phyloP scores from a whole-genome alignment of 768 basidiomycete species.

The Gelatoporia subvermispora region DNA sequence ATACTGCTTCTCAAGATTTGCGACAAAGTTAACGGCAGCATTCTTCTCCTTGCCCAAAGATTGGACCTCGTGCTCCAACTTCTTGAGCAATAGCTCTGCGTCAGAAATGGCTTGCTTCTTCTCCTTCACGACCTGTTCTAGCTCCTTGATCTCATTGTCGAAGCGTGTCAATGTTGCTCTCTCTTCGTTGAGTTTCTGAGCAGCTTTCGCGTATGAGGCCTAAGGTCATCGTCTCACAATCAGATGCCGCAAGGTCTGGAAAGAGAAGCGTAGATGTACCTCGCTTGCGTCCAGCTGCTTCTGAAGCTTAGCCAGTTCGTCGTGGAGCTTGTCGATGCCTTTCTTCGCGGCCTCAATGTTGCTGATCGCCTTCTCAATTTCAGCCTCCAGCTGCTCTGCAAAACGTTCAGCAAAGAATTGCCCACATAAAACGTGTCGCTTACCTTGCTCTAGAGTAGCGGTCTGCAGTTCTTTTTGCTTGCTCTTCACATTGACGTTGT shows the following conservation, averaged over 20 bases:
- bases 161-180: slow-evolving; percentile 83
- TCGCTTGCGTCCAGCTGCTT: slow-evolving; percentile 42
- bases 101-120: slow-evolving; percentile 71
- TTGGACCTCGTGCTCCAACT: slow-evolving; percentile 67
- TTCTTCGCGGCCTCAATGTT: slow-evolving; percentile 37
- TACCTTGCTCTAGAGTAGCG: slow-evolving; percentile 82
- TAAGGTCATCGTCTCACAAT: slow-evolving; percentile 19
- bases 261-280: slow-evolving; percentile 26
- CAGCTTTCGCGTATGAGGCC: slow-evolving; percentile 58
- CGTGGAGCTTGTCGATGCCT: slow-evolving; percentile 49
- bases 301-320: slow-evolving; percentile 59
- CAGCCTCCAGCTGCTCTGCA: slow-evolving; percentile 76
- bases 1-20: slow-evolving; percentile 73
- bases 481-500: slow-evolving; percentile 75
- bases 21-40: slow-evolving; percentile 43
- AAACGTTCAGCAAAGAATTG: too few species aligned
- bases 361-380: slow-evolving; percentile 52
- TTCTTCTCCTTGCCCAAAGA: slow-evolving; percentile 61
- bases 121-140: slow-evolving; percentile 76
- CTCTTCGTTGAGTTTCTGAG: slow-evolving; percentile 75
- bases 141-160: slow-evolving; percentile 80
- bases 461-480: slow-evolving; percentile 90
- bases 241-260: neutral
- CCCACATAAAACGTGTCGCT: slow-evolving; percentile 14
- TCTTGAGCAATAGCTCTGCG: slow-evolving; percentile 57